Conservation (phyloP, 352 stramenopile genomes). For the Blastocystis sp. region DNA sequence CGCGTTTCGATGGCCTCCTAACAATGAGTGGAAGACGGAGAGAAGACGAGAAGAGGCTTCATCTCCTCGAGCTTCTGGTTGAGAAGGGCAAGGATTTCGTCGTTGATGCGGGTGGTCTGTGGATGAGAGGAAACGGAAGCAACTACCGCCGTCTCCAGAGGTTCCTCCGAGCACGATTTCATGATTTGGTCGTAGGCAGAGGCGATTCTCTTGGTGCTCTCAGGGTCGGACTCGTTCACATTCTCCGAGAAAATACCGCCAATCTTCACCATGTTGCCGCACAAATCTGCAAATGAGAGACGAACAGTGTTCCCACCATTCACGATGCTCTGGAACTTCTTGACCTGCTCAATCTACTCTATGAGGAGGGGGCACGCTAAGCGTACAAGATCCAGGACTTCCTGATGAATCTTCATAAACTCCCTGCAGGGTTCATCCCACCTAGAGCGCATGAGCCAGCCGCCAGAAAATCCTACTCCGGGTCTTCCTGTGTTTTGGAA, state of each 20-base stretch:
- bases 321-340: slow-evolving; percentile 55
- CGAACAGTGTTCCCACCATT: slow-evolving; percentile 4
- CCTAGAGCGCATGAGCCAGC: slow-evolving; percentile 10
- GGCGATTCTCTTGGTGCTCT: slow-evolving; percentile 36
- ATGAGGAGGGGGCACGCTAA: neutral
- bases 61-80: slow-evolving; percentile 53
- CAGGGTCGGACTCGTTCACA: slow-evolving; percentile 29
- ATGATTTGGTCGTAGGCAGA: slow-evolving; percentile 40
- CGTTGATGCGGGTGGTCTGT: slow-evolving; percentile 34
- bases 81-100: slow-evolving; percentile 52
- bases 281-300: slow-evolving; percentile 18
- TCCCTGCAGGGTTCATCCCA: slow-evolving; percentile 62
- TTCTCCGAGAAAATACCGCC: slow-evolving; percentile 7
- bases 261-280: slow-evolving; percentile 11
- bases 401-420: slow-evolving; percentile 57
- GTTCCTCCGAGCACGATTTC: slow-evolving; percentile 13
- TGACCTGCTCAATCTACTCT: slow-evolving; percentile 63
- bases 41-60: slow-evolving; percentile 52
- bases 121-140: neutral
- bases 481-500: slow-evolving; percentile 67
- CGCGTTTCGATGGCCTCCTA: slow-evolving; percentile 55
- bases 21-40: neutral
- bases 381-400: slow-evolving; percentile 61
- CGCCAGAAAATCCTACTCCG: slow-evolving; percentile 27
- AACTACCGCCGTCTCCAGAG: slow-evolving; percentile 21